Conservation (phyloP, 352 stramenopile genomes). For the Phytophthora chlamydospora region DNA sequence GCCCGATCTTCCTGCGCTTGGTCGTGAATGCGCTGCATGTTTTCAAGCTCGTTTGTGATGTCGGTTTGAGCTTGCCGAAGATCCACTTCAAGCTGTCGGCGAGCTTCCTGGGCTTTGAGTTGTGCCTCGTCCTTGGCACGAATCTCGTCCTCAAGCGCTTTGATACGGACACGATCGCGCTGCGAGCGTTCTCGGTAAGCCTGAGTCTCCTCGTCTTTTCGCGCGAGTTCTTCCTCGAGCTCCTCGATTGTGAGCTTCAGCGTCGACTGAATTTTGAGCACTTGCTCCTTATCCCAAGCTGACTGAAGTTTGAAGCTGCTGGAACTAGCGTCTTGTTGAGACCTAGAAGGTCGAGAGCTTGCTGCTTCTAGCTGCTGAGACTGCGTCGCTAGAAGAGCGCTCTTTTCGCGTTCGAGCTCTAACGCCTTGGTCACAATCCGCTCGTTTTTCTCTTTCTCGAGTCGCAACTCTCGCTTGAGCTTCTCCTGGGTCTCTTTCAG, state of each 20-base stretch:
- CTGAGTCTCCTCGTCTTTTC: constrained; percentile 65
- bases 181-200: constrained; percentile 57
- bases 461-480: constrained; percentile 63
- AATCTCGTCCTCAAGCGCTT: constrained; percentile 62
- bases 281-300: constrained; percentile 77
- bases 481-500: constrained; percentile 67
- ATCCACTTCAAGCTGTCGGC: constrained; percentile 57
- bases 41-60: constrained; percentile 60
- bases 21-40: constrained; percentile 49
- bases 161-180: constrained; percentile 56
- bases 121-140: constrained; percentile 48
- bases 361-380: constrained; percentile 17
- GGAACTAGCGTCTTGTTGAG: constrained; percentile 12
- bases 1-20: constrained; percentile 57
- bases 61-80: constrained; percentile 62
- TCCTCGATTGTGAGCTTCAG: constrained; percentile 77
- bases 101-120: constrained; percentile 33
- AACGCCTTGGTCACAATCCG: constrained; percentile 69
- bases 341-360: constrained; percentile 4
- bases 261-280: constrained; percentile 73
- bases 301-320: constrained; percentile 23
- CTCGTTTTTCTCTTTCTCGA: constrained; percentile 82
- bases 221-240: constrained; percentile 75
- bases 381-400: constrained; percentile 38
- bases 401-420: constrained; percentile 78